Evolutionary conservation across 352 stramenopile genomes (phyloP).

Genomic region (Globisporangium megalacanthum): DNA sequence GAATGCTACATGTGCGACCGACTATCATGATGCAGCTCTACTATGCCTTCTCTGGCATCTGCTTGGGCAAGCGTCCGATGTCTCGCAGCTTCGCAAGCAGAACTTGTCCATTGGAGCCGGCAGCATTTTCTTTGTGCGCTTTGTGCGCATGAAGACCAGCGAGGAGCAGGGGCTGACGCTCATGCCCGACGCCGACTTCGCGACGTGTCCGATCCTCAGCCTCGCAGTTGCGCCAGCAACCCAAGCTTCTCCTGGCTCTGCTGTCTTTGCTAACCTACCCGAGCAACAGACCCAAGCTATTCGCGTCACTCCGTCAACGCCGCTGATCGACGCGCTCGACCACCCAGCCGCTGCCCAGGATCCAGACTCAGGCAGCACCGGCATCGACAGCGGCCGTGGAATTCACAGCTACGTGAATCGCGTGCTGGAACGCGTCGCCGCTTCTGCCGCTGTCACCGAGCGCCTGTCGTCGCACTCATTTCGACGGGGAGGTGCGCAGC

Average conservation of each 20-base stretch:
- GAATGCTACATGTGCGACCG: too few relatives aligned
- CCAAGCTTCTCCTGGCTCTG: background rate
- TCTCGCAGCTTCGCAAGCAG: too few relatives aligned
- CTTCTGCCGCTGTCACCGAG: background rate
- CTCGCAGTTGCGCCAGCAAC: background rate
- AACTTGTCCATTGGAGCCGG: too few relatives aligned
- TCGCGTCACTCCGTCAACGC: too few relatives aligned
- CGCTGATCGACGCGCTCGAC: too few relatives aligned
- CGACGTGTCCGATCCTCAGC: background rate
- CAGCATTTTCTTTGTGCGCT: too few relatives aligned
- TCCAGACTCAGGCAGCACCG: too few relatives aligned
- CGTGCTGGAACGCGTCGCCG: background rate
- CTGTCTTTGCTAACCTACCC: background rate
- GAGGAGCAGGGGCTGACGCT: constrained; percentile 1
- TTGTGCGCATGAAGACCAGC: constrained; percentile 1
- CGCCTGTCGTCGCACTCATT: background rate
- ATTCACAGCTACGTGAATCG: constrained; percentile 1
- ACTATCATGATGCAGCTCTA: too few relatives aligned
- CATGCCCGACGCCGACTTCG: background rate
- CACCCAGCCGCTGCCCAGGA: background rate
- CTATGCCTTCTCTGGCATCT: too few relatives aligned
- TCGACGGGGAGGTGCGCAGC: constrained; percentile 7
- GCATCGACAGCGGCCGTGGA: background rate
- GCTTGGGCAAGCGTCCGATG: too few relatives aligned
- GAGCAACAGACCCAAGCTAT: background rate